A percentile compares a stretch with the other conserved stretches of the same genome.
phyloP scores from a whole-genome alignment of 805 yeast species.

The Starmerella khaoyaiensis region DNA sequence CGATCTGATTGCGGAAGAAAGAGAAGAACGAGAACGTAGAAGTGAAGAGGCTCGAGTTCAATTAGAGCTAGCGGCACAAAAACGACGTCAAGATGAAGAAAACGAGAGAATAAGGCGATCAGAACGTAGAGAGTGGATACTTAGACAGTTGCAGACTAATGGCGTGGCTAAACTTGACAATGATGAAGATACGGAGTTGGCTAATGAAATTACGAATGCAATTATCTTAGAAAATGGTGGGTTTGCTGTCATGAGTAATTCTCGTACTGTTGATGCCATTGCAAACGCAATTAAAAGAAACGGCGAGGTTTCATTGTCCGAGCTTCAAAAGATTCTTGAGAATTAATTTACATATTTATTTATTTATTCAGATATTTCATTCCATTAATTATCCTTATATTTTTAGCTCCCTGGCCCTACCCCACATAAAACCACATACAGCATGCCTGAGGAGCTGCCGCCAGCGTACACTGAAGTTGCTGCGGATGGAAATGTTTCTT shows the following conservation, averaged over 20 bases:
- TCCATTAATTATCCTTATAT: too few species aligned
- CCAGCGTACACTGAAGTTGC: conserved; percentile 19
- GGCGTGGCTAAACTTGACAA: conserved; percentile 18
- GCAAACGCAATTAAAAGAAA: conserved; percentile 1
- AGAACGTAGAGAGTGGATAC: conserved; percentile 14
- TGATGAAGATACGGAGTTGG: conserved; percentile 16
- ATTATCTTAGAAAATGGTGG: conserved; percentile 18
- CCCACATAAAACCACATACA: too few species aligned
- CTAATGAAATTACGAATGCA: conserved; percentile 15
- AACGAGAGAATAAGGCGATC: conserved; percentile 13
- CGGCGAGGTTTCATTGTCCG: conserved; percentile 8
- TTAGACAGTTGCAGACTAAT: neutral
- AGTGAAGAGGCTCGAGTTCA: conserved; percentile 18
- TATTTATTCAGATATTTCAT: too few species aligned
- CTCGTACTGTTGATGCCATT: conserved; percentile 5
- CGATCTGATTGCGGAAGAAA: conserved; percentile 26
- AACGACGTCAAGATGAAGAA: conserved; percentile 19
- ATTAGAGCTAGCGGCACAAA: conserved; percentile 18
- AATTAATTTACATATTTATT: too few species aligned
- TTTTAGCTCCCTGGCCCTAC: too few species aligned
- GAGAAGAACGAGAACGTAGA: conserved; percentile 19
- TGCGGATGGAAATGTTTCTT: conserved; percentile 10
- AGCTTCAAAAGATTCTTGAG: conserved; percentile 1
- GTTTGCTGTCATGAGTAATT: conserved; percentile 14
- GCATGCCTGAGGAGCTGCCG: conserved; percentile 16